Base-by-base conservation (phyloP, 2,329 filamentous ascomycete genomes). In the Colletotrichum tropicicola region DNA sequence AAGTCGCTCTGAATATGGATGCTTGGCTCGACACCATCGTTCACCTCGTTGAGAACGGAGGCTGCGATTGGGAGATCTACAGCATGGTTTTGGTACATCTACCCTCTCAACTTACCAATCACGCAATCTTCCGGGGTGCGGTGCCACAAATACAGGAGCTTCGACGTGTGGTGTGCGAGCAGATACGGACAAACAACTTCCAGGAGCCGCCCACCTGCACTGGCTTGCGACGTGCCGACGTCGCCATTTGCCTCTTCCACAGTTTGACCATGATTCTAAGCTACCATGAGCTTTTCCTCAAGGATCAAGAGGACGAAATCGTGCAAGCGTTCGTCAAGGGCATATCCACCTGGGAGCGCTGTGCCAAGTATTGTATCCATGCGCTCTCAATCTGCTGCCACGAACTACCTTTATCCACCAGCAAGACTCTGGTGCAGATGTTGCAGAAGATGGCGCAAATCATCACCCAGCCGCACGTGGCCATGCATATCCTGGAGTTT, bases 401-500 rank as follows among this genome's bases (percentile, higher is more conserved):
- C 72, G 96, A 99, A 77, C 87, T 98, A 25, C 94, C 96, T 3
- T 85, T 92, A 17, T 95, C 95, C 12, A 92, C 94, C 54, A 93
- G 91, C 73, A 97, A 95, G 74, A 91, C 90, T 19, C 84, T 98
- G 65, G 92, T 95, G 47, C 91, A 89, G 47, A 93, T 98, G 69
- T 84, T 99, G 59, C 92, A 94, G 72, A 95, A 93, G 74, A 97
- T 99, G 92, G 91, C 94, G 1, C 93, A 94, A 71, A 97, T 98
- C 72, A 97, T 99, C 72, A 98, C 96, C 1, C 94, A 97, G 72
- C 90, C 93, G 6, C 89, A 94, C 60, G 91, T 98, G 35, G 94
- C 95, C 9, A 91, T 98, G 66, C 96, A 99, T 73, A 97, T 99
- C 66, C 83, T 99, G 52, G 96, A 99, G 73, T 98, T 99, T 73